phyloP scores from a whole-genome alignment of 2,329 filamentous ascomycete genomes.

The Chaetomiaceae sp. region DNA sequence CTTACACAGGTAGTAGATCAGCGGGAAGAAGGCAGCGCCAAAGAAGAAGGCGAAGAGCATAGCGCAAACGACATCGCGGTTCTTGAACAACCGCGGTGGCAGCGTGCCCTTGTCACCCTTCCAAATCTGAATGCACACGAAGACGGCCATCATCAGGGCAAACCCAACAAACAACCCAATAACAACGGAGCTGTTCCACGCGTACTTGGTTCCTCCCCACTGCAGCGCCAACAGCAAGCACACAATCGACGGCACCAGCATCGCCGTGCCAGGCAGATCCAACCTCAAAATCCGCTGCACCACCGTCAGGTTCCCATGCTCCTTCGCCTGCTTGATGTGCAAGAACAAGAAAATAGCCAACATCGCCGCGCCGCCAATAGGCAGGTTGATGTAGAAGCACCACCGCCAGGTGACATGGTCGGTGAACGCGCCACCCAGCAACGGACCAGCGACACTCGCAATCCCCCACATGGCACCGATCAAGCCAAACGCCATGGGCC shows the following conservation, averaged over 20 bases:
- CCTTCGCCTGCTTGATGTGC: conserved; percentile 30
- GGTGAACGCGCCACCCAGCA: conserved; percentile 48
- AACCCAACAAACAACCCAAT: conserved; percentile 50
- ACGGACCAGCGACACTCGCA: conserved; percentile 43
- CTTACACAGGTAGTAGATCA: conserved; percentile 52
- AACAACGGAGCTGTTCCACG: conserved; percentile 47
- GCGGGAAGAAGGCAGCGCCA: conserved; percentile 48
- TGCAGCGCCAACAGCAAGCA: conserved; percentile 53
- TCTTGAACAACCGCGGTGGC: conserved; percentile 45
- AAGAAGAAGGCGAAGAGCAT: conserved; percentile 45
- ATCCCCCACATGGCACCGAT: conserved; percentile 55
- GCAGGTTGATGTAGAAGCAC: conserved; percentile 45
- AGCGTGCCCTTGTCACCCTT: conserved; percentile 46
- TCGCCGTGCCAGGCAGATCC: conserved; percentile 45
- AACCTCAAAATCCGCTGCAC: conserved; percentile 40
- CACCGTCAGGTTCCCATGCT: conserved; percentile 33
- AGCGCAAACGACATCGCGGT: conserved; percentile 38
- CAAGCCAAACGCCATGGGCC: conserved; percentile 51
- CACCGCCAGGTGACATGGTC: conserved; percentile 48
- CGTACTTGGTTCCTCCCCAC: conserved; percentile 50
- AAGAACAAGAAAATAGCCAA: conserved; percentile 24
- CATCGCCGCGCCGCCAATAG: conserved; percentile 28
- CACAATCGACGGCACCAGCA: conserved; percentile 50
- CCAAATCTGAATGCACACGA: conserved; percentile 43
- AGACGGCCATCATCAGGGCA: conserved; percentile 43